Base-by-base conservation (phyloP, 2,329 filamentous ascomycete genomes). In the Sphaceloma murrayae region DNA sequence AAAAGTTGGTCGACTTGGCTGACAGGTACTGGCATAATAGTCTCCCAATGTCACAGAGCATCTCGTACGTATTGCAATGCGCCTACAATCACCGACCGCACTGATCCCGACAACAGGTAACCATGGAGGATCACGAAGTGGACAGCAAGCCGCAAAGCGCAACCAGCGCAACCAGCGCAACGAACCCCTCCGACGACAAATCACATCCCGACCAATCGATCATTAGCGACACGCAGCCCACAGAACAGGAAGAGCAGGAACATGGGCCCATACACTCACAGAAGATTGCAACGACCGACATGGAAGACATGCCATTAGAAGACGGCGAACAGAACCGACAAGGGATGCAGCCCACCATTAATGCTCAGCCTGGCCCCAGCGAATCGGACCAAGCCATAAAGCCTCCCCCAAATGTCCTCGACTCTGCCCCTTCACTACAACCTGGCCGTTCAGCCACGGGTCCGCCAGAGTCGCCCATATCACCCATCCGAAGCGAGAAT, bases 221-320 rank as follows among this genome's bases (percentile, higher is more conserved):
- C 36, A 29, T 16, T 19, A 40, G 33, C 26, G 36, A 40, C n/a
- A 30, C 36, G 29, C 36, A 40, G 11, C 40, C 27, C 16, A 32
- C 17, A 1, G 18, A 33, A n/a, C 18, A 32, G 32, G 27, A 33
- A 32, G 31, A 32, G 32, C 19, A 14, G 14, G 42, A 34, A 11
- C 18, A 29, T 29, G 30, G 30, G 11, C 30, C 14, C 32, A 34
- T 36, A 34, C 42, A 45, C 27, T 45, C 42, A 18, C 42, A 29
- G 8, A 45, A 34, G n/a, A 36, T 45, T n/a, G 22, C 18, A 18
- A 34, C 31, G 9, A 18, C 30, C 5, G 42, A 21, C 11, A 24
- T 34, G 22, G 30, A 34, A 18, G 31, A 45, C 31, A 45, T 45
- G 42, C 36, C 42, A 19, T 27, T 45, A 17, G 42, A 45, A 29